Base-by-base conservation (phyloP, 225 moss, liverwort and hornwort genomes). In the Marchantia paleacea region DNA sequence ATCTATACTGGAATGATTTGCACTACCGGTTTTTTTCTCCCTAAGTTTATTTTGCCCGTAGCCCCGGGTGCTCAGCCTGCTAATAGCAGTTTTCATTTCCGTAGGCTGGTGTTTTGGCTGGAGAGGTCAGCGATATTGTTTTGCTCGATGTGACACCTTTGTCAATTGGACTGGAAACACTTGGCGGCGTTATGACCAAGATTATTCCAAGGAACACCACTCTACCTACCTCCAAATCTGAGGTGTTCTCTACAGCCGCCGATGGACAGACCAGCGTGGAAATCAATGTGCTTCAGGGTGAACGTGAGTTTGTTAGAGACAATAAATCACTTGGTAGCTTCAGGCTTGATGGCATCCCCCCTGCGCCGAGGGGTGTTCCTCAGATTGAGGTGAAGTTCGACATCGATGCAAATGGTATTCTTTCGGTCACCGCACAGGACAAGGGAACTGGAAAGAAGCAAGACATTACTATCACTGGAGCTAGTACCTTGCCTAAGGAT, bases 391-490 rank as follows among this genome's bases (percentile, higher is more conserved):
- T 97, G 20, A 85, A 90, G 47, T 97, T 97, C 14, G 96, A 97
- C 48, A 97, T 97, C 8, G 96, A 97, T 55, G 96, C 96, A 0
- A 97, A 97, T 7, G 96, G 96, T 75, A 97, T 97, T 13, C 81
- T 97, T 63, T 97, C 96, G 6, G 96, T 97, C 20, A 88, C 87
- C 54, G 96, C 96, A 0, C 67, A 82, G 83, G 96, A 97, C 78
- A 97, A 97, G 88, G 96, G 96, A 47, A 96, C 96, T 25, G 90
- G 90, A 26, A 96, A 96, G 90, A 96, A 96, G 86, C 96, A 96
- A 78, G 96, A 96, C 19, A 96, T 96, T 61, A 96, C 96, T 2
- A 96, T 96, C 52, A 96, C 96, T 24, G 96, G 96, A 47, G 96
- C 96, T 15, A 97, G 96, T 72, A 97, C 96, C 13, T 75, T 97